A percentile compares a stretch with the other conserved stretches of the same genome.
phyloP scores from a whole-genome alignment of 257 asterid genomes.

The Fraxinus pennsylvanica region DNA sequence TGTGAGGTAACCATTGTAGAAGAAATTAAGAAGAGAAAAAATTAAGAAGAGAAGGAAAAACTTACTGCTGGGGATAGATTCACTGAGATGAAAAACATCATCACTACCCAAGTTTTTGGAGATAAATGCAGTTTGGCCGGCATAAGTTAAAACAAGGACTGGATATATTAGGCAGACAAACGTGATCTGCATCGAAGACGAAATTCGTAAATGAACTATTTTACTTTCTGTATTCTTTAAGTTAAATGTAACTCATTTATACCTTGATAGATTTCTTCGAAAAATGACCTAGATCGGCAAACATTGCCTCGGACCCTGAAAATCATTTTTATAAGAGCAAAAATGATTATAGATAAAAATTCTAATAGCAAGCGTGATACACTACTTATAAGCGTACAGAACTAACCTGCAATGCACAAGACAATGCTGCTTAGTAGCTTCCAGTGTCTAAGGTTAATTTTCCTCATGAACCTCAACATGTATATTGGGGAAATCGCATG shows the following conservation, averaged over 20 bases:
- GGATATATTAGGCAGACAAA: constrained; percentile 82
- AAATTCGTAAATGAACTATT: constrained; percentile 11
- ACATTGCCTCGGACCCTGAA: constrained; percentile 91
- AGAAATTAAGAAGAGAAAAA: constrained; percentile 6
- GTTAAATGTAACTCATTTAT: neutral
- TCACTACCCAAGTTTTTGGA: constrained; percentile 40
- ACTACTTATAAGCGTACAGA: constrained; percentile 10
- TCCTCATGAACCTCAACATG: constrained; percentile 72
- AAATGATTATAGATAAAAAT: constrained; percentile 11
- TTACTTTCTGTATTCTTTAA: neutral
- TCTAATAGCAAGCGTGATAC: neutral
- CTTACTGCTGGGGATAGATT: constrained; percentile 84
- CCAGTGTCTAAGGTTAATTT: constrained; percentile 57
- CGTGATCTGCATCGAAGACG: constrained; percentile 60
- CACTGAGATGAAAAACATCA: constrained; percentile 72
- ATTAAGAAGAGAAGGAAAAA: constrained; percentile 8
- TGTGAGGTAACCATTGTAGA: constrained; percentile 2
- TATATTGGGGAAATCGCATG: constrained; percentile 74
- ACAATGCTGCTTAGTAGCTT: constrained; percentile 72
- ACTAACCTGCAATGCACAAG: constrained; percentile 82
- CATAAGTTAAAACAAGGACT: constrained; percentile 71
- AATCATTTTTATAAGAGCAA: constrained; percentile 10
- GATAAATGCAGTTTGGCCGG: constrained; percentile 91
- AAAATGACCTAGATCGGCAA: constrained; percentile 90
- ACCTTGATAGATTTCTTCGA: constrained; percentile 91